phyloP scores from a whole-genome alignment of 345 rosid genomes.

The rapeseed (Brassica napus) region DNA sequence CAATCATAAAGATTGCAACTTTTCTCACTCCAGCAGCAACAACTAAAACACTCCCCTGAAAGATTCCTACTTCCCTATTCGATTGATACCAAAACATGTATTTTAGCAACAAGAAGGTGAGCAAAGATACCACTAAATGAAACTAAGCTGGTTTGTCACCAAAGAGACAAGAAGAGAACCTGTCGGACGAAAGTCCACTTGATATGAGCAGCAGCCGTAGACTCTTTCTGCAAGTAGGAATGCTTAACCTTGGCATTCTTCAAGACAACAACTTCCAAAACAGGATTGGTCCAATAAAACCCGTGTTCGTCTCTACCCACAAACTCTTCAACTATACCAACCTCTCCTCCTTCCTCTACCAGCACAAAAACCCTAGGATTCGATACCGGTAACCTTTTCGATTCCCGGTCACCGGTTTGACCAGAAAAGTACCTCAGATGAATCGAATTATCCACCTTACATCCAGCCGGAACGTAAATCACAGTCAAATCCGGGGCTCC shows the following conservation, averaged over 20 bases:
- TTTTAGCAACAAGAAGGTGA: no score
- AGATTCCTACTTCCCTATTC: background rate
- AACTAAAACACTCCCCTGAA: background rate
- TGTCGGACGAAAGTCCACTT: constrained; percentile 90
- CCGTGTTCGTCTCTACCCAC: constrained; percentile 48
- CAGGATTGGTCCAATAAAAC: constrained; percentile 81
- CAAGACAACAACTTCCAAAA: constrained; percentile 61
- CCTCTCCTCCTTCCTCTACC: constrained; percentile 79
- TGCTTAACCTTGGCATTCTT: constrained; percentile 69
- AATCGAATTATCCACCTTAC: constrained; percentile 66
- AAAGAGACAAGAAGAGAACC: constrained; percentile 42
- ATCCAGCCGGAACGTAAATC: constrained; percentile 78
- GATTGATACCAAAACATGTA: background rate
- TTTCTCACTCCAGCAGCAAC: background rate
- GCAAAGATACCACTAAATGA: constrained; percentile 7
- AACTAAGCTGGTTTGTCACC: background rate
- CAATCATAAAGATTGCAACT: constrained; percentile 14
- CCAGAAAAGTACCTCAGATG: constrained; percentile 68
- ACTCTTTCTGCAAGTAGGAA: constrained; percentile 85
- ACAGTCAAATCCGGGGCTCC: constrained; percentile 88
- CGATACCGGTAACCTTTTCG: constrained; percentile 67
- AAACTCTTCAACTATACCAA: constrained; percentile 83
- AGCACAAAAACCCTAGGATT: constrained; percentile 85
- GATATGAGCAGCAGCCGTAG: constrained; percentile 68
- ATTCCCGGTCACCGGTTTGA: constrained; percentile 58